Base-by-base conservation (phyloP, 2,329 filamentous ascomycete genomes). In the Fusarium hainanense region DNA sequence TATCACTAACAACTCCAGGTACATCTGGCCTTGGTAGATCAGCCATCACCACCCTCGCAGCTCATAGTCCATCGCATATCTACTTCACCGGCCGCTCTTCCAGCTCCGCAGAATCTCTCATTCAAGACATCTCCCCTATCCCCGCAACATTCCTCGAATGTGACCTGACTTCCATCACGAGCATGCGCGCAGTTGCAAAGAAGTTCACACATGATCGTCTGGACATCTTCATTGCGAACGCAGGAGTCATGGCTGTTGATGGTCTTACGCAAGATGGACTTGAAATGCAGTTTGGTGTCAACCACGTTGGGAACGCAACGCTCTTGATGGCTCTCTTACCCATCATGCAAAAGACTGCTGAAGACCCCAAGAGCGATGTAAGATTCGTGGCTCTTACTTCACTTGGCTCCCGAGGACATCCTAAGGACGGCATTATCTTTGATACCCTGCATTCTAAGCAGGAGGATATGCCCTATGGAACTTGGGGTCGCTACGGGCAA, bases 31-130 rank as follows among this genome's bases (percentile, higher is more conserved):
- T 78, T 5, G 77, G 77, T 16, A 71, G 60, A 21, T 69, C 74
- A 1, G 68, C 77, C 6, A 69, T 78, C 4, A 62, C 73, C 7
- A 72, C 78, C 9, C 70, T 78, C 37, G 63, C 72, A 20, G 67
- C 66, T 14, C 86, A 88, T 72, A 74, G 79, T 10, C 85, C 87
- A 3, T 77, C 79, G 1, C 82, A 86, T 58, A 84, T 89, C 64
- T 88, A 85, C 77, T 82, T 89, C 61, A 85, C 82, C 16, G 85
- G 85, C 4, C 83, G 86, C 47, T 84, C 79, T 21, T 77, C 74
- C 43, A 78, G 82, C 47, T 82, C 82, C 13, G 82, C 79, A 21
- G 78, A 81, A 10, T 79, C 82, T 11, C 83, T 87, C 43, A 76
- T 82, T 18, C 77, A 79, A 4, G 79, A 83, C 7, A 48, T 63